A percentile compares a stretch with the other conserved stretches of the same genome.
Conservation (phyloP, 139 green algal species). For the Tetratostichococcus sp. region DNA sequence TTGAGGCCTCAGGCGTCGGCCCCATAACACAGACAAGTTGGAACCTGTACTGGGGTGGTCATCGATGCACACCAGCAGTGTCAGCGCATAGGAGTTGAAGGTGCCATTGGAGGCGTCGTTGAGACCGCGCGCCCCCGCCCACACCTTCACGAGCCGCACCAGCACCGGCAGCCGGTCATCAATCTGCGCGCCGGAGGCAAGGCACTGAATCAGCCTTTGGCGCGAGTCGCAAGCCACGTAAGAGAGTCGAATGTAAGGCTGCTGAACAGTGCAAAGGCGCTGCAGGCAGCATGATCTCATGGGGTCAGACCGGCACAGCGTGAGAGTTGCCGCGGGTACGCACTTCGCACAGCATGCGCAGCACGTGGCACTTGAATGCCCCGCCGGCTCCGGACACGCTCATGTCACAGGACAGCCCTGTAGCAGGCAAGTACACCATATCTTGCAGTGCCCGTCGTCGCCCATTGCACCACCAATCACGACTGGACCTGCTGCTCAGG, state of each 20-base stretch:
- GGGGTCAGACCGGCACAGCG: too few species aligned
- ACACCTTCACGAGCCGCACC: constrained; percentile 72
- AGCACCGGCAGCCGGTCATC: constrained; percentile 37
- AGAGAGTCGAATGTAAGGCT: too few species aligned
- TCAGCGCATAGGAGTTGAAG: constrained; percentile 78
- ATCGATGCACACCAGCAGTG: constrained; percentile 44
- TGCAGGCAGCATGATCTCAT: too few species aligned
- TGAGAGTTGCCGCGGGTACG: too few species aligned
- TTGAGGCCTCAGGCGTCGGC: constrained; percentile 63
- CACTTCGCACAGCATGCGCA: constrained; percentile 10
- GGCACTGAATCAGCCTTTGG: not conserved
- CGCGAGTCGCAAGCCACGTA: not conserved
- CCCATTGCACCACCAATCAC: too few species aligned
- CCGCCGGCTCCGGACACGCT: constrained; percentile 26
- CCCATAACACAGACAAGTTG: too few species aligned
- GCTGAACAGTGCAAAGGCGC: too few species aligned
- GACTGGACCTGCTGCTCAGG: too few species aligned
- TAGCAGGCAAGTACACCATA: not conserved
- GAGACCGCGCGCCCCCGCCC: constrained; percentile 59
- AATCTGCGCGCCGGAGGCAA: constrained; percentile 5
- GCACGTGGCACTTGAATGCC: constrained; percentile 44
- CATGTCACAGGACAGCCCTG: constrained; percentile 15
- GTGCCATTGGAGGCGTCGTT: constrained; percentile 67
- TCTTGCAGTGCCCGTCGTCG: too few species aligned
- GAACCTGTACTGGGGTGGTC: too few species aligned